phyloP scores from a whole-genome alignment of 202 grass and related monocot species.

The Eragrostis tef region DNA sequence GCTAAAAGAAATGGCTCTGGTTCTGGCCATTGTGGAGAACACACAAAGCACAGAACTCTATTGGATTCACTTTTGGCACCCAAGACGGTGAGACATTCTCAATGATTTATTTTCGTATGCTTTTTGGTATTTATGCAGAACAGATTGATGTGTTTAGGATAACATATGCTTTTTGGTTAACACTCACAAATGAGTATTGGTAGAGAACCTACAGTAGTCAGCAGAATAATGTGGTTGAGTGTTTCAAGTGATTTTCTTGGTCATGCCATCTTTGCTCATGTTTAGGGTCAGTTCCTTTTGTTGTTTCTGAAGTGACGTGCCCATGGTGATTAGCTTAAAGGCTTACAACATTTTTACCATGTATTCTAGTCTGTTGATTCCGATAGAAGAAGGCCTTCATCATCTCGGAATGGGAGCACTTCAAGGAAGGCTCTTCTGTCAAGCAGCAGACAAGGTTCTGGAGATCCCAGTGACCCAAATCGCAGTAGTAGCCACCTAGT shows the following conservation, averaged over 20 bases:
- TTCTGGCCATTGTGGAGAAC: constrained; percentile 68
- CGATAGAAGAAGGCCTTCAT: constrained; percentile 57
- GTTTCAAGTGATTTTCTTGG: not conserved
- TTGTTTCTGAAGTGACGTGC: constrained; percentile 21
- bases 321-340: constrained; percentile 6
- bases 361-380: constrained; percentile 53
- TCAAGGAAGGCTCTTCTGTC: constrained; percentile 84
- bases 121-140: not conserved
- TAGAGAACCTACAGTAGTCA: not conserved
- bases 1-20: constrained; percentile 64
- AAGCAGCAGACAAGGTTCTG: constrained; percentile 68
- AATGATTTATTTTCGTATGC: not conserved
- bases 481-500: constrained; percentile 65
- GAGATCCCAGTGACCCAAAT: constrained; percentile 63
- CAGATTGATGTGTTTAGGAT: not conserved
- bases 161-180: not conserved
- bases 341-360: constrained; percentile 33
- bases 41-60: constrained; percentile 66
- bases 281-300: not conserved
- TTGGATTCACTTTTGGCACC: constrained; percentile 60
- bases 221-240: not conserved
- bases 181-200: not conserved
- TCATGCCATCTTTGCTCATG: not conserved
- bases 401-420: constrained; percentile 70
- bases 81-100: constrained; percentile 57